Evolutionary conservation across 1,284 basidiomycete genomes (phyloP).

Genomic region (Naganishia sp.): DNA sequence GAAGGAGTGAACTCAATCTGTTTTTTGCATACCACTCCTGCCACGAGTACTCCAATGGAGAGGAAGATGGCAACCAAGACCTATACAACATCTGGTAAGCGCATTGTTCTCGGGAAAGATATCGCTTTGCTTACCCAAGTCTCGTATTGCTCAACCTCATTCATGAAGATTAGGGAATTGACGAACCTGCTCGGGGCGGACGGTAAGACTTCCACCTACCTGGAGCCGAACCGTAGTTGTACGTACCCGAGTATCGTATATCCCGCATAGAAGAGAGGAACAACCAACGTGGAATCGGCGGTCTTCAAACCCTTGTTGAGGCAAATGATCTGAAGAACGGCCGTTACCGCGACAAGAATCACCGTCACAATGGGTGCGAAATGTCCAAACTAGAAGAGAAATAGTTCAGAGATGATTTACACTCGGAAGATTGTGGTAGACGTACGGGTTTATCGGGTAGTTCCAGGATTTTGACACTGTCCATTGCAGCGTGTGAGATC

Average conservation of each 20-base stretch:
- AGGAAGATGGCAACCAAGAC: slow-evolving; percentile 76
- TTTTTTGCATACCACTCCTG: slow-evolving; percentile 70
- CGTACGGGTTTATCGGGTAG: slow-evolving; percentile 49
- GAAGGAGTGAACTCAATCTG: slow-evolving; percentile 45
- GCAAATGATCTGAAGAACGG: slow-evolving; percentile 85
- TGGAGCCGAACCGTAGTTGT: slow-evolving; percentile 32
- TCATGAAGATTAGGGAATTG: slow-evolving; percentile 72
- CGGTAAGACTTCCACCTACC: neutral
- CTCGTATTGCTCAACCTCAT: slow-evolving; percentile 76
- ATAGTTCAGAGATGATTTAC: no score
- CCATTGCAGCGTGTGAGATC: neutral
- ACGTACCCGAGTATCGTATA: slow-evolving; percentile 66
- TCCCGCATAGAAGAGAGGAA: slow-evolving; percentile 69
- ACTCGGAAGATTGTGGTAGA: neutral
- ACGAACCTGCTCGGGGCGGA: slow-evolving; percentile 57
- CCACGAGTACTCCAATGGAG: slow-evolving; percentile 79
- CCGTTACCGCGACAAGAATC: slow-evolving; percentile 72
- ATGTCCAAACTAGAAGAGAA: slow-evolving; percentile 63
- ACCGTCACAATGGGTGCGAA: slow-evolving; percentile 79
- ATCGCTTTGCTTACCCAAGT: slow-evolving; percentile 62
- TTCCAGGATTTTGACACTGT: slow-evolving; percentile 41
- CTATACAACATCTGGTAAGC: slow-evolving; percentile 31
- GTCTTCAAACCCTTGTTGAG: slow-evolving; percentile 76
- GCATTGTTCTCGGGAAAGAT: neutral
- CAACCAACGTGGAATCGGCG: slow-evolving; percentile 66